Evolutionary conservation across 768 basidiomycete species (phyloP), one percentile per base, ranked within the genome.

Genomic region (Kwoniella dejecticola): DNA sequence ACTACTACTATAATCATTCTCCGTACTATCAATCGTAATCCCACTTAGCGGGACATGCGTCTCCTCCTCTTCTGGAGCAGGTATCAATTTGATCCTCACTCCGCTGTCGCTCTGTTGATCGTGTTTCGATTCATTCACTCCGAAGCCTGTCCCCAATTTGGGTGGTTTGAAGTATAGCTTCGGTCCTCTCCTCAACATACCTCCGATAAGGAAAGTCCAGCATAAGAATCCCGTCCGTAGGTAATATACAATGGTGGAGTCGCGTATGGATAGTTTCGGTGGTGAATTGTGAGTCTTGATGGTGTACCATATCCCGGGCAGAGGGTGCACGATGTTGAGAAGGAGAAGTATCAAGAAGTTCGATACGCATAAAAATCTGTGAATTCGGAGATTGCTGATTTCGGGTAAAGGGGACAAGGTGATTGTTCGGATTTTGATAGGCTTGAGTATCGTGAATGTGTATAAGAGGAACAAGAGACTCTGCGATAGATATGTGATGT

Each of bases 141-240:
- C 76, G 44, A 73, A 77, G 12, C 73, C 73, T 10, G 68, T 70
- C 4, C 63, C 50, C 40, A 70, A 8, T 19, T 65, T 66, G 12
- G 63, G 60, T 2, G 68, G 67, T 7, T 61, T 53, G 54, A 60
- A 71, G 15, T 63, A 70, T 42, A 71, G 21, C 49, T 68, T 58
- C 12, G 76, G 76, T 2, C 76, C 71, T 40, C 76, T 48, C 5
- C 76, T 49, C 63, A 75, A 70, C 27, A 57, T n/a, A 3, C 76
- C 71, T n/a, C 57, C 55, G 5, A 47, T 41, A 15, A 71, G 27
- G 50, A 69, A 57, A 13, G 54, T 31, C 8, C 36, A 21, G 6
- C 59, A 15, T 5, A 70, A 27, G 10, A 38, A 24, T 1, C 38
- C 54, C 5, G 33, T 52, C 3, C 66, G 53, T 26, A 62, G 40